Conservation (phyloP, 2,329 filamentous ascomycete genomes). For the Neopestalotiopsis sp. region DNA sequence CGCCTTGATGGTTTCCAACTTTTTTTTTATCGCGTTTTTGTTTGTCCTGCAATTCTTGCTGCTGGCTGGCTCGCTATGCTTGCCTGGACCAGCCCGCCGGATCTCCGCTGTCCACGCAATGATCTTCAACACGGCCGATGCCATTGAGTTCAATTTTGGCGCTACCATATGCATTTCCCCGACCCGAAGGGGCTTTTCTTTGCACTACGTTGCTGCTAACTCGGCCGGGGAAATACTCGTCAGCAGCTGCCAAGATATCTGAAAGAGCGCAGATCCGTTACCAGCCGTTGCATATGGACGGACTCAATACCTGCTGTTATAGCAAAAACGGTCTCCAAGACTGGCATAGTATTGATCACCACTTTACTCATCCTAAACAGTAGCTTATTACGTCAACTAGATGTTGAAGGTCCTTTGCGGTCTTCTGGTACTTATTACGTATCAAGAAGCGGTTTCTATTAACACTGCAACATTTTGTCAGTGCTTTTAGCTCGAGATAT, state of each 20-base stretch:
- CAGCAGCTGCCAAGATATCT: background rate
- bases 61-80: background rate
- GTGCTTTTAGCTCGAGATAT: background rate
- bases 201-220: too few species aligned
- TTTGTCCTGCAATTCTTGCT: background rate
- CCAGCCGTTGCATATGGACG: background rate
- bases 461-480: background rate
- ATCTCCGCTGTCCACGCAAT: background rate
- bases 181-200: background rate
- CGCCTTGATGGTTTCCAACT: background rate
- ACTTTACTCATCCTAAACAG: too few species aligned
- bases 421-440: too few species aligned
- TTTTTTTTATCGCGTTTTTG: background rate
- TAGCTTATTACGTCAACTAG: background rate
- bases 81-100: background rate
- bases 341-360: background rate
- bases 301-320: background rate
- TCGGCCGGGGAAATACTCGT: background rate
- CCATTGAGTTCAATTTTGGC: background rate
- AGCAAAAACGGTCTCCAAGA: background rate
- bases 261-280: background rate
- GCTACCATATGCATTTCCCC: background rate
- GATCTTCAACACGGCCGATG: background rate
- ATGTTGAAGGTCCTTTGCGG: too few species aligned
- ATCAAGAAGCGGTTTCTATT: too few species aligned